Conservation (phyloP, 331 rosid species). For the Quercus tomentella region DNA sequence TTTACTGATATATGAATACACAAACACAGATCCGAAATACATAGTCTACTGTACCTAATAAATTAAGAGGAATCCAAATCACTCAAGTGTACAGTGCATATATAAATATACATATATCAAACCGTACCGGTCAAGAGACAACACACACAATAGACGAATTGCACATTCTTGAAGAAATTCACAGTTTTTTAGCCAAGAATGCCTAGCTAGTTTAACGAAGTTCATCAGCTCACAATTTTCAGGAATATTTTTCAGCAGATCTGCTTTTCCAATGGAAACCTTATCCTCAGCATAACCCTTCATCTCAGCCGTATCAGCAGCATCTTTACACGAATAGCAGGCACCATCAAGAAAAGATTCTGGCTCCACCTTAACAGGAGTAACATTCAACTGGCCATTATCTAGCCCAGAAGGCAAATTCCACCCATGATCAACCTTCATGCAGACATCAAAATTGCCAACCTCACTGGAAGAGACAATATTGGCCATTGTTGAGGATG, state of each 20-base stretch:
- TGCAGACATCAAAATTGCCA: slow-evolving; percentile 36
- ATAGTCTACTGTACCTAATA: background rate
- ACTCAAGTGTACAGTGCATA: background rate
- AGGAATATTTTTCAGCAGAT: slow-evolving; percentile 35
- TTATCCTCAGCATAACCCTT: slow-evolving; percentile 34
- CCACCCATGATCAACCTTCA: slow-evolving; percentile 46
- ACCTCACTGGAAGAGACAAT: slow-evolving; percentile 40
- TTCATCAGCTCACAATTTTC: slow-evolving; percentile 67
- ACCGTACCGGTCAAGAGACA: slow-evolving; percentile 88
- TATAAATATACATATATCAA: slow-evolving; percentile 10
- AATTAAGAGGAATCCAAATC: background rate
- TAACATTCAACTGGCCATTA: slow-evolving; percentile 42
- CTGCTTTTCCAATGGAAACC: slow-evolving; percentile 40
- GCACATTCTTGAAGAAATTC: slow-evolving; percentile 94
- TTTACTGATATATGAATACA: background rate
- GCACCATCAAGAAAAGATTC: slow-evolving; percentile 34
- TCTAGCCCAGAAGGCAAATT: slow-evolving; percentile 35
- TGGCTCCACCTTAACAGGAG: slow-evolving; percentile 43
- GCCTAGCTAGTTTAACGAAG: slow-evolving; percentile 73
- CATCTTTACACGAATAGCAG: slow-evolving; percentile 27
- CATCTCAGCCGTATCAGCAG: slow-evolving; percentile 25
- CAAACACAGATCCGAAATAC: background rate
- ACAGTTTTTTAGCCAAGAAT: slow-evolving; percentile 83
- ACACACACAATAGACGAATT: slow-evolving; percentile 81
- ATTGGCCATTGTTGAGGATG: slow-evolving; percentile 39